Conservation (phyloP, 139 green algal genomes). For the Astrephomene gubernaculifera region DNA sequence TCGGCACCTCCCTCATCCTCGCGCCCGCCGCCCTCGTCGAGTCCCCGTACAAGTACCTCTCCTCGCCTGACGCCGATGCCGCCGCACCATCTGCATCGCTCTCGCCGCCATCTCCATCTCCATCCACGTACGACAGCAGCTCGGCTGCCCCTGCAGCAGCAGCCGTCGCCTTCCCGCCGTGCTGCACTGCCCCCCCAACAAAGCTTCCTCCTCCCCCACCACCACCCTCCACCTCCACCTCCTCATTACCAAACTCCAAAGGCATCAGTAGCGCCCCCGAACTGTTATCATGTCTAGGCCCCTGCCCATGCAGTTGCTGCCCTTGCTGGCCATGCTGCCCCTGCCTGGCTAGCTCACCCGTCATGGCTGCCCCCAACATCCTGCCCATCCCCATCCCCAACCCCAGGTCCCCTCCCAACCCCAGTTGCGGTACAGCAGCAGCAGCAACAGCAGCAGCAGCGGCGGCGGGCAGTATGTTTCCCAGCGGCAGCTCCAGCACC, state of each 20-base stretch:
- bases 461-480: conserved; percentile 44
- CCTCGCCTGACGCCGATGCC: too few relatives aligned
- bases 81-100: too few relatives aligned
- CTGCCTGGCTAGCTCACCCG: too few relatives aligned
- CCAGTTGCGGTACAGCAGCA: not conserved
- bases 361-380: not conserved
- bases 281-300: not conserved
- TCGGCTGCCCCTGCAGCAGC: too few relatives aligned
- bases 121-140: too few relatives aligned
- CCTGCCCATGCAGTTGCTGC: not conserved
- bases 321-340: not conserved
- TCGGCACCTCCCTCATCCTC: too few relatives aligned
- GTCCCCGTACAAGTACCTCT: too few relatives aligned
- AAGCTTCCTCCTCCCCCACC: not conserved
- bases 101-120: too few relatives aligned
- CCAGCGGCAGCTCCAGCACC: conserved; percentile 78
- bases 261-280: not conserved
- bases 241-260: not conserved
- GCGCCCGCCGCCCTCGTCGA: too few relatives aligned
- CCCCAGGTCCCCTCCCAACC: not conserved
- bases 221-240: not conserved
- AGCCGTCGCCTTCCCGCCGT: too few relatives aligned
- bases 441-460: not conserved
- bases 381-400: not conserved
- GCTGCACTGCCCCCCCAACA: not conserved